phyloP scores from a whole-genome alignment of 2,329 filamentous ascomycete genomes.

The Neonectria ditissima region DNA sequence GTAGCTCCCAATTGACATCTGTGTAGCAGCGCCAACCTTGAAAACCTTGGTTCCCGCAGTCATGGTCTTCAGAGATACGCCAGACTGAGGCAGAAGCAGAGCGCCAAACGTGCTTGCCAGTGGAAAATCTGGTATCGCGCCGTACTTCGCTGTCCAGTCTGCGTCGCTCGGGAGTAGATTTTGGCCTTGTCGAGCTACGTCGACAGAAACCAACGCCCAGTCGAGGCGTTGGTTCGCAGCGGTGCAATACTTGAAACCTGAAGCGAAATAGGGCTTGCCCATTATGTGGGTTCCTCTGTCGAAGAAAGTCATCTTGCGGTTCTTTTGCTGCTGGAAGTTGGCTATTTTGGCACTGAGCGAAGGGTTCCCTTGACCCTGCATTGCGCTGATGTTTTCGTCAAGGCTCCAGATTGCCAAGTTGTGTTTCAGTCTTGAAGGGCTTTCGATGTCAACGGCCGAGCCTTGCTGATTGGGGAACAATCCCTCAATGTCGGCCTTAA shows the following conservation, averaged over 20 bases:
- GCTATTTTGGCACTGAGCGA: no score
- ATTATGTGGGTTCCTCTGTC: background rate
- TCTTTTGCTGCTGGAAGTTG: no score
- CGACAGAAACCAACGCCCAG: background rate
- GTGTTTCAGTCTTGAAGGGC: background rate
- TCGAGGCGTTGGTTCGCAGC: background rate
- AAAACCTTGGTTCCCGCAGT: background rate
- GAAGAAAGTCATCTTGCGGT: background rate
- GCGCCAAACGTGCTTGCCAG: background rate
- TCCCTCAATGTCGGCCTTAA: background rate
- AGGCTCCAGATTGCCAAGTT: background rate
- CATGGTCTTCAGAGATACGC: background rate
- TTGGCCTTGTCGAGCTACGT: background rate
- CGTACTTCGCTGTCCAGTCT: background rate
- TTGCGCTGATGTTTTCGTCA: background rate
- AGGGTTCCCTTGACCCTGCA: no score
- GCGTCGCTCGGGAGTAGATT: background rate
- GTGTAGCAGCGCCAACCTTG: background rate
- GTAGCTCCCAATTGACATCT: background rate
- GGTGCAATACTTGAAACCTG: background rate
- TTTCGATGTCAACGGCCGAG: background rate
- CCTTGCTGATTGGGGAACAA: rapidly evolving
- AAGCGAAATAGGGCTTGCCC: background rate
- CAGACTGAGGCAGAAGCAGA: background rate
- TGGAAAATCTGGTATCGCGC: background rate